Percentiles rank a stretch among this genome's conserved stretches.
Evolutionary conservation across 257 asterid genomes (phyloP).

Genomic region (Eustoma russellianum): DNA sequence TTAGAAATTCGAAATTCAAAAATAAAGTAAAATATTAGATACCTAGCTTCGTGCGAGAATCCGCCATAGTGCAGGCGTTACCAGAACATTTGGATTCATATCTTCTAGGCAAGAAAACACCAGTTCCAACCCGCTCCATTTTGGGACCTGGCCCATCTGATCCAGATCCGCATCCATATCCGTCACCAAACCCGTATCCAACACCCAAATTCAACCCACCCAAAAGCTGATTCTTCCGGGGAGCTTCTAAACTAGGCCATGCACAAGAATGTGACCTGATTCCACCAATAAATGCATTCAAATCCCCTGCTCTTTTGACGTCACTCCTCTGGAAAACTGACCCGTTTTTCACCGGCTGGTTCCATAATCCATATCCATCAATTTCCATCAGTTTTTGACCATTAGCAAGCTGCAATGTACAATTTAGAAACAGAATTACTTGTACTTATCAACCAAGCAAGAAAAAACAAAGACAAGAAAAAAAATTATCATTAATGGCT

Average conservation of each 20-base stretch:
- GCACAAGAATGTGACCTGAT: background rate
- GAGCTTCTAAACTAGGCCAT: conserved; percentile 25
- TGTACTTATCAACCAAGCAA: no score
- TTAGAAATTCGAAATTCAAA: background rate
- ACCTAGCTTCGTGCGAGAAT: conserved; percentile 58
- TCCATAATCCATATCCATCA: conserved; percentile 29
- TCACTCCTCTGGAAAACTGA: conserved; percentile 1
- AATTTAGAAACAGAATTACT: no score
- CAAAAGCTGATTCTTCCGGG: conserved; percentile 2
- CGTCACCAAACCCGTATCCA: conserved; percentile 10
- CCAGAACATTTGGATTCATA: conserved; percentile 15
- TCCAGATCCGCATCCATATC: conserved; percentile 10
- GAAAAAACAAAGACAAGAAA: conserved; percentile 2
- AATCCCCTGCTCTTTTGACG: background rate
- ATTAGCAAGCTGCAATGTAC: conserved; percentile 8
- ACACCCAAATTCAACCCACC: background rate
- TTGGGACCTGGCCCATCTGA: conserved; percentile 14
- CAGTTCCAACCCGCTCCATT: conserved; percentile 59
- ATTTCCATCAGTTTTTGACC: conserved; percentile 21
- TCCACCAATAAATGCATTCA: background rate
- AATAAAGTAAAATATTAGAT: conserved; percentile 12
- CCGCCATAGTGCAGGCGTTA: conserved; percentile 13
- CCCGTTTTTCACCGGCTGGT: conserved; percentile 12
- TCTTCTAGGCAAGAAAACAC: conserved; percentile 68
- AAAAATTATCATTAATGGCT: background rate